Conservation (phyloP, 805 yeast species). For the Saccharomycopsis sp. region DNA sequence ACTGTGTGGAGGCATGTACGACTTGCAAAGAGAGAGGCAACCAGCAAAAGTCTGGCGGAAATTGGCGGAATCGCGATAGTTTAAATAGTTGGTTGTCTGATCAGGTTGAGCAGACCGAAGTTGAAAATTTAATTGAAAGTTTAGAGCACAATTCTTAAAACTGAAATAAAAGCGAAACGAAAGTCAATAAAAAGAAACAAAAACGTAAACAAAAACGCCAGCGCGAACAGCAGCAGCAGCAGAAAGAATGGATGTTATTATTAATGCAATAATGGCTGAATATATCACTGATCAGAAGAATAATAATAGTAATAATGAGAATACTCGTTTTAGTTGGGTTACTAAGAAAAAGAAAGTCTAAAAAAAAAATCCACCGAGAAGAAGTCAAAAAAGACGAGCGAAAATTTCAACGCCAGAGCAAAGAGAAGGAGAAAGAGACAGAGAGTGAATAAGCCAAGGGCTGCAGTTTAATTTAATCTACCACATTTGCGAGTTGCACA, state of each 20-base stretch:
- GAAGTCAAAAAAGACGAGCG: neutral
- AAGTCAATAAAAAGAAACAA: neutral
- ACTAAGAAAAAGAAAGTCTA: neutral
- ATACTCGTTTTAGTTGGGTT: constrained; percentile 1
- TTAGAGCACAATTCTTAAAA: neutral
- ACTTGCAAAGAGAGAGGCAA: neutral
- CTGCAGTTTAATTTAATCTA: neutral
- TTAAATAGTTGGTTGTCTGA: neutral
- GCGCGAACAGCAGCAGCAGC: neutral
- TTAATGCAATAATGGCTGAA: neutral
- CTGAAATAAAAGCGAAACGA: neutral
- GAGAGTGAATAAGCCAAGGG: neutral
- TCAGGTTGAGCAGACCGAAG: neutral
- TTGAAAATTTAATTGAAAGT: neutral
- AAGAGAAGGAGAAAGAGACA: neutral
- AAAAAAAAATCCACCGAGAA: neutral
- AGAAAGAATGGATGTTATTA: neutral
- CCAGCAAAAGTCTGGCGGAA: neutral
- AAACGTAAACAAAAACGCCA: neutral
- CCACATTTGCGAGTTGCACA: neutral
- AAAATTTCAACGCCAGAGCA: neutral
- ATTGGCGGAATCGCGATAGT: neutral
- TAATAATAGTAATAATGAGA: neutral
- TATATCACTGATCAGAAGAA: neutral
- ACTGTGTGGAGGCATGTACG: neutral